phyloP scores from a whole-genome alignment of 2,329 filamentous ascomycete genomes.

The Mycogone perniciosa region DNA sequence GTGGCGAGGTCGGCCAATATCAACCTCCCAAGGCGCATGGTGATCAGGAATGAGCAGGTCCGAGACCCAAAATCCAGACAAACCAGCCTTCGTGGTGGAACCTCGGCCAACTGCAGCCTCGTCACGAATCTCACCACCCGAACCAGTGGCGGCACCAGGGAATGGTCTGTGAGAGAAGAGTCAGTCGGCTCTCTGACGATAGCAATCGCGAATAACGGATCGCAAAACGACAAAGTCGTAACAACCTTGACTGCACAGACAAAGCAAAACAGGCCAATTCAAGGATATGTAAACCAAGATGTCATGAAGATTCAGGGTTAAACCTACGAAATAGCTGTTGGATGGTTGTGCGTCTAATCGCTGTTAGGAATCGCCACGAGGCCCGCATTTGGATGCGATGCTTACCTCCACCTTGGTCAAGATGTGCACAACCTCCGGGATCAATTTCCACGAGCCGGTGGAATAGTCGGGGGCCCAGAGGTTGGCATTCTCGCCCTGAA shows the following conservation, averaged over 20 bases:
- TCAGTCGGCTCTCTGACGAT: neutral
- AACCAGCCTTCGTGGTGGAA: slow-evolving; percentile 85
- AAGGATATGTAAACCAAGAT: too few relatives aligned
- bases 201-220: neutral
- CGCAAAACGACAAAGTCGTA: too few relatives aligned
- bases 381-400: neutral
- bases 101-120: slow-evolving; percentile 91
- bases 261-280: too few relatives aligned
- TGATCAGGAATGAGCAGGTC: slow-evolving; percentile 85
- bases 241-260: too few relatives aligned
- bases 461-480: slow-evolving; percentile 83
- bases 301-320: neutral
- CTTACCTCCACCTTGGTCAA: slow-evolving; percentile 76
- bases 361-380: neutral
- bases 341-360: slow-evolving; percentile 78
- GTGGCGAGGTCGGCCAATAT: slow-evolving; percentile 83
- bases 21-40: slow-evolving; percentile 80
- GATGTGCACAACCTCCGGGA: slow-evolving; percentile 79
- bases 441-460: slow-evolving; percentile 82
- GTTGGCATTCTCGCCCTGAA: slow-evolving; percentile 35
- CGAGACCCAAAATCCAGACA: slow-evolving; percentile 91
- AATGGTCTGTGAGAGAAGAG: slow-evolving; percentile 49
- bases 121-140: slow-evolving; percentile 91
- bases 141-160: slow-evolving; percentile 87
- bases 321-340: slow-evolving; percentile 73